Conservation (phyloP, 2,329 filamentous ascomycete genomes). For the Trichoderma brevicompactum region DNA sequence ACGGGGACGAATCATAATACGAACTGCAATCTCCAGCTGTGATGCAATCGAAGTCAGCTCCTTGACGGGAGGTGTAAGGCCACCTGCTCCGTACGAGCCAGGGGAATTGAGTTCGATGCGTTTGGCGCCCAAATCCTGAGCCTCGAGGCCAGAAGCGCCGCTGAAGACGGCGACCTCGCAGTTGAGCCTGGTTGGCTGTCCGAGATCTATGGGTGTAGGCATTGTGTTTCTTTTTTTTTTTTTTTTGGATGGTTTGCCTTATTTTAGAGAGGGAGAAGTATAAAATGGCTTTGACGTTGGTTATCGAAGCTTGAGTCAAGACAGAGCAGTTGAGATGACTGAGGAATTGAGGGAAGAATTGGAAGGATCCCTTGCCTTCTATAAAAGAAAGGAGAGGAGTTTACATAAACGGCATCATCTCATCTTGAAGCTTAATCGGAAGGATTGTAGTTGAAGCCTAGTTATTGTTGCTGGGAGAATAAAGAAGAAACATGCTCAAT, state of each 20-base stretch:
- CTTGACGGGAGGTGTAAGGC: conserved; percentile 53
- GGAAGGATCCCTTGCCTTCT: not conserved
- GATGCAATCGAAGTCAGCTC: conserved; percentile 44
- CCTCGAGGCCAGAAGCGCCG: conserved; percentile 44
- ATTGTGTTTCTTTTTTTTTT: no score
- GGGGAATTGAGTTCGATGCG: conserved; percentile 60
- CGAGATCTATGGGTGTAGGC: conserved; percentile 17
- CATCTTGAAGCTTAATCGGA: not conserved
- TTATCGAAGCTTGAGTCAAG: not conserved
- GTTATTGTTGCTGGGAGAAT: not conserved
- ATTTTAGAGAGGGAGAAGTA: no score
- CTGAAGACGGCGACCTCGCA: conserved; percentile 60
- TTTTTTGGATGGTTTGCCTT: not conserved
- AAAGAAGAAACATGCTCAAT: not conserved
- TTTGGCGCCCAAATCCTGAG: conserved; percentile 49
- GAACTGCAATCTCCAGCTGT: conserved; percentile 47
- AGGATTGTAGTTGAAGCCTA: not conserved
- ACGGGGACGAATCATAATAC: conserved; percentile 61
- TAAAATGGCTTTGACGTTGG: no score
- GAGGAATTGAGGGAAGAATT: not conserved
- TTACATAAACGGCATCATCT: not conserved
- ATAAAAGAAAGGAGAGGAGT: not conserved
- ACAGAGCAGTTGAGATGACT: not conserved
- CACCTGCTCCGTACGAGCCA: conserved; percentile 56
- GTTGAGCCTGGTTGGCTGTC: conserved; percentile 18